A percentile compares a stretch with the other conserved stretches of the same genome.
phyloP scores from a whole-genome alignment of 2,329 filamentous ascomycete species.

The Colletotrichum limetticola region DNA sequence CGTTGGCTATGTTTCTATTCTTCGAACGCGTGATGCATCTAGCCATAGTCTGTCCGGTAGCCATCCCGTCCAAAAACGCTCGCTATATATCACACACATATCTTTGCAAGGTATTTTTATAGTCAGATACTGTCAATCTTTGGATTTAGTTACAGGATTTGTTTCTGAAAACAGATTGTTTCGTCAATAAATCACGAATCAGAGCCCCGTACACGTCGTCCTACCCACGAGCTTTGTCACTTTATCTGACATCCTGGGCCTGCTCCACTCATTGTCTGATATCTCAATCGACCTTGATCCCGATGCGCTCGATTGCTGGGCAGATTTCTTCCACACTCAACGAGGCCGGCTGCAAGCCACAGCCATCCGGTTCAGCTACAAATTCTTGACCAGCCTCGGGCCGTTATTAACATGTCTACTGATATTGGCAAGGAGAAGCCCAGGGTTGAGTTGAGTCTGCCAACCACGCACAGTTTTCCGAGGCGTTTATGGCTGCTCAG shows the following conservation, averaged over 20 bases:
- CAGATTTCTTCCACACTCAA: no score
- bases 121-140: neutral
- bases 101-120: neutral
- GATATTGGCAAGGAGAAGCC: neutral
- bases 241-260: neutral
- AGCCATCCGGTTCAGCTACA: neutral
- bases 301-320: neutral
- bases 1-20: neutral
- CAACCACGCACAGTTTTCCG: constrained; percentile 19
- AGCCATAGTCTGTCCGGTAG: neutral
- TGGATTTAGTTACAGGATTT: neutral
- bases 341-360: no score
- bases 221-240: neutral
- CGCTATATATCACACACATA: neutral
- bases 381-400: neutral
- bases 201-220: neutral
- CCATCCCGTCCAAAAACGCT: neutral
- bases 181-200: constrained; percentile 15
- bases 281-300: neutral
- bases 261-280: neutral
- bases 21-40: neutral
- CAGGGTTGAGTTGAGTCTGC: neutral
- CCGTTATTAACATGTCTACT: neutral
- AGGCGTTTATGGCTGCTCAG: neutral
- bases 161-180: neutral